These are phyloP conservation scores for Pterocarpus macrocarpus DNA, from an alignment of 306 rosid species.

Conservation along the genomic window DNA sequence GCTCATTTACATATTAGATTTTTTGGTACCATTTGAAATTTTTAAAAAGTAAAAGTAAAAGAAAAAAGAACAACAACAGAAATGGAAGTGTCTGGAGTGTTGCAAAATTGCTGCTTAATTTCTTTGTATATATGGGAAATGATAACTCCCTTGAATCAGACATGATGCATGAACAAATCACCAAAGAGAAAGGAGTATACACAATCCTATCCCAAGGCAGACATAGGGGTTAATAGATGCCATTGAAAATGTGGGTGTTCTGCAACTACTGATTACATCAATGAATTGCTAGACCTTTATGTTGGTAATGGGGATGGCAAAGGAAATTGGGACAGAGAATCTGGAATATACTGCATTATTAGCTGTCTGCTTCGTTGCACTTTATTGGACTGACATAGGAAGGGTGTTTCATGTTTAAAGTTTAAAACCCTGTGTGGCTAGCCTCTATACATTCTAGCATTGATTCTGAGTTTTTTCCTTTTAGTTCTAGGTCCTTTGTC, in stretches of 20 bases:
- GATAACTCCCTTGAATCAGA: background rate
- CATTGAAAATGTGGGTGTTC: background rate
- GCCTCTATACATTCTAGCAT: background rate
- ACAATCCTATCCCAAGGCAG: background rate
- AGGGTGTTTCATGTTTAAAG: background rate
- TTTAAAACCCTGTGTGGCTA: background rate
- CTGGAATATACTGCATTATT: background rate
- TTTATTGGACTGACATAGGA: background rate
- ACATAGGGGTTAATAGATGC: background rate
- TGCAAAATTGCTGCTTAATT: background rate
- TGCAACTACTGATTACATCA: background rate
- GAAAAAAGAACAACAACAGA: background rate
- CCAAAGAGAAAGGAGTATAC: background rate
- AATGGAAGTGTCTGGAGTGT: background rate
- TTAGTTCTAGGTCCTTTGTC: background rate
- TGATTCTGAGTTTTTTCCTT: background rate
- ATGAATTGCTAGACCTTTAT: background rate
- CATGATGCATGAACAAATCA: background rate
- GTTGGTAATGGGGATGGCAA: background rate
- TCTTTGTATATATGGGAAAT: background rate
- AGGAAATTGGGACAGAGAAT: background rate
- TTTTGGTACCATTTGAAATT: background rate
- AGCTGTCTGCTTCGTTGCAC: background rate
- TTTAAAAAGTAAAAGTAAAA: background rate
- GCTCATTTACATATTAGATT: conserved; percentile 20